Conservation (phyloP, 2,329 filamentous ascomycete genomes). For the Scytalidium lignicola region DNA sequence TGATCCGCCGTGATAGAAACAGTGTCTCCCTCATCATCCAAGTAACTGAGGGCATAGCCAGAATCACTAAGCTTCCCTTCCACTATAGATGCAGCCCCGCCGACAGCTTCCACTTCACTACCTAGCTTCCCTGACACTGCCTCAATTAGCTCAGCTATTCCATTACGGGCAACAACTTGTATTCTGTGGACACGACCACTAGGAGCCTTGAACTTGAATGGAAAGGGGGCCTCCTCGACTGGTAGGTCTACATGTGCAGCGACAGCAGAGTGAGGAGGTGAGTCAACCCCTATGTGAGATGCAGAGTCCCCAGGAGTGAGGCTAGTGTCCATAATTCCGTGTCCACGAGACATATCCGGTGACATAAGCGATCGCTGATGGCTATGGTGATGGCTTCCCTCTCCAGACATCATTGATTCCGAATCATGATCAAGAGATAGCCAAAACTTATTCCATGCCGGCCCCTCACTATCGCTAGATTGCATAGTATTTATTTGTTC, state of each 20-base stretch:
- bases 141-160: slow-evolving; percentile 72
- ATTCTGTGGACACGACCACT: slow-evolving; percentile 90
- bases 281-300: slow-evolving; percentile 81
- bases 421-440: slow-evolving; percentile 83
- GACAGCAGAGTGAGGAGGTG: slow-evolving; percentile 61
- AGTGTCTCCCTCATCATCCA: slow-evolving; percentile 94
- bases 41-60: slow-evolving; percentile 89
- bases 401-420: slow-evolving; percentile 93
- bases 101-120: slow-evolving; percentile 73
- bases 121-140: slow-evolving; percentile 83
- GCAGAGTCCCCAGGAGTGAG: slow-evolving; percentile 91
- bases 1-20: slow-evolving; percentile 96
- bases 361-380: slow-evolving; percentile 74
- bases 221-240: slow-evolving; percentile 72
- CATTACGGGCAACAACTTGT: slow-evolving; percentile 75
- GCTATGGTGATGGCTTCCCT: slow-evolving; percentile 68
- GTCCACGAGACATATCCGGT: slow-evolving; percentile 61
- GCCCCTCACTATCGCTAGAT: slow-evolving; percentile 82
- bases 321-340: slow-evolving; percentile 68
- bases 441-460: slow-evolving; percentile 99
- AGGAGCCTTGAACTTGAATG: slow-evolving; percentile 99
- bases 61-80: slow-evolving; percentile 71
- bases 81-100: slow-evolving; percentile 71
- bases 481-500: slow-evolving; percentile 98
- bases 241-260: slow-evolving; percentile 48